phyloP scores from a whole-genome alignment of 306 rosid species.

The Prunus fruticosa region DNA sequence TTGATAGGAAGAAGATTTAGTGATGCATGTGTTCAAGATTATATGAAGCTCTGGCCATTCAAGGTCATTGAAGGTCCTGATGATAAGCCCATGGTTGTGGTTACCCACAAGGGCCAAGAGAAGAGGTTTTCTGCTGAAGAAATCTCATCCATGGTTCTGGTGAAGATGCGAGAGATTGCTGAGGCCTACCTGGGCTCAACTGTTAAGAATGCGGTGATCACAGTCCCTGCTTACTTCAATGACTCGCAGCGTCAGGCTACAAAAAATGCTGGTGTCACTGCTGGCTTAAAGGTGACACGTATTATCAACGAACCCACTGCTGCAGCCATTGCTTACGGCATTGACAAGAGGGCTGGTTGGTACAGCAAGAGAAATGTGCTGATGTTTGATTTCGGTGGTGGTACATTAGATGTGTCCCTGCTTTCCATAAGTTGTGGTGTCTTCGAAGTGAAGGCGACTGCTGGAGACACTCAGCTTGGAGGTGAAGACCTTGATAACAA shows the following conservation, averaged over 20 bases:
- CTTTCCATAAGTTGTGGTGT: neutral
- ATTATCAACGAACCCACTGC: neutral
- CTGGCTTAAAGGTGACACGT: neutral
- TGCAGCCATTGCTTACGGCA: neutral
- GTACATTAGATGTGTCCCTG: neutral
- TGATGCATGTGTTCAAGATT: neutral
- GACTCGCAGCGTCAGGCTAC: too few species aligned
- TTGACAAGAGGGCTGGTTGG: neutral
- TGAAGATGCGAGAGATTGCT: neutral
- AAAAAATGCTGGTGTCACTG: neutral
- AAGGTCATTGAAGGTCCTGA: neutral
- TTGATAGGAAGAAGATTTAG: neutral
- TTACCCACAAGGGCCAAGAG: neutral
- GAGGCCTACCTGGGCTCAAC: too few species aligned
- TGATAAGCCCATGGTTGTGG: neutral
- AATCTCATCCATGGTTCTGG: neutral
- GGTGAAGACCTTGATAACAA: conserved; percentile 4
- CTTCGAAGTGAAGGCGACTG: neutral
- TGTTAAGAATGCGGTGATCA: too few species aligned
- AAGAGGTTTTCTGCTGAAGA: neutral
- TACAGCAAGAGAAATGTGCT: neutral
- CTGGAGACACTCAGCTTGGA: conserved; percentile 13
- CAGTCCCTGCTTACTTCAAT: too few species aligned
- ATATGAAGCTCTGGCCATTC: neutral
- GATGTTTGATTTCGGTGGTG: neutral